phyloP scores from a whole-genome alignment of 2,329 filamentous ascomycete species.

The Colletotrichum higginsianum region DNA sequence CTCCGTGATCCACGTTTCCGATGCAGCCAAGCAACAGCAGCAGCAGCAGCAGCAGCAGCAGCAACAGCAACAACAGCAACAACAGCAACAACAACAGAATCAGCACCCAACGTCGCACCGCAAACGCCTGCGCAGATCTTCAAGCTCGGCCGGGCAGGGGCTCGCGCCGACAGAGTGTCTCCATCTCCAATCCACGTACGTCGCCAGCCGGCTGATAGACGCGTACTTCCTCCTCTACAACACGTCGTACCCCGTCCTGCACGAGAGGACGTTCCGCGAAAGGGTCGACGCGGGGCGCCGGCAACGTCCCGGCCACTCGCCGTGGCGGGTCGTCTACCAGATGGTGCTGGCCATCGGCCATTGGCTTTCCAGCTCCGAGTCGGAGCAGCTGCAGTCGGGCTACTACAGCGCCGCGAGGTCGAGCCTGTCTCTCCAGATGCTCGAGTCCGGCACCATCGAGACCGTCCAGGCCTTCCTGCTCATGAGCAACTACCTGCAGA shows the following conservation, averaged over 20 bases:
- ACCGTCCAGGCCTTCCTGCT: constrained; percentile 62
- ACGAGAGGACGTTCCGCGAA: constrained; percentile 62
- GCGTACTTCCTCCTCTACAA: constrained; percentile 63
- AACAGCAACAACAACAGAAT: not conserved
- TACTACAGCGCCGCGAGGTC: constrained; percentile 50
- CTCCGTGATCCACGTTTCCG: constrained; percentile 23
- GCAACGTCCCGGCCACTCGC: constrained; percentile 13
- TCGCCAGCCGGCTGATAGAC: constrained; percentile 51
- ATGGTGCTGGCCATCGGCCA: constrained; percentile 56
- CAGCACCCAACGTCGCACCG: not conserved
- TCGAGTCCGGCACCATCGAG: constrained; percentile 62
- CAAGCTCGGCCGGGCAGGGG: not conserved
- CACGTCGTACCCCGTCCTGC: constrained; percentile 61
- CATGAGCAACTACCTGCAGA: constrained; percentile 65
- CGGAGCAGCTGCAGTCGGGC: constrained; percentile 21
- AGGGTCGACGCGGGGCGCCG: constrained; percentile 44
- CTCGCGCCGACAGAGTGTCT: constrained; percentile 19
- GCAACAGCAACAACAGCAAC: too few relatives aligned
- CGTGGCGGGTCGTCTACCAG: constrained; percentile 47
- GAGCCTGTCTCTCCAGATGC: constrained; percentile 57
- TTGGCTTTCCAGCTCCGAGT: constrained; percentile 49
- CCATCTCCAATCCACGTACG: constrained; percentile 31
- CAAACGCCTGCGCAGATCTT: constrained; percentile 22
- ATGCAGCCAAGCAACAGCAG: not conserved
- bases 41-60: too few relatives aligned